Evolutionary conservation across 495 filamentous ascomycete species (phyloP).

Genomic region (Glonium stellatum): DNA sequence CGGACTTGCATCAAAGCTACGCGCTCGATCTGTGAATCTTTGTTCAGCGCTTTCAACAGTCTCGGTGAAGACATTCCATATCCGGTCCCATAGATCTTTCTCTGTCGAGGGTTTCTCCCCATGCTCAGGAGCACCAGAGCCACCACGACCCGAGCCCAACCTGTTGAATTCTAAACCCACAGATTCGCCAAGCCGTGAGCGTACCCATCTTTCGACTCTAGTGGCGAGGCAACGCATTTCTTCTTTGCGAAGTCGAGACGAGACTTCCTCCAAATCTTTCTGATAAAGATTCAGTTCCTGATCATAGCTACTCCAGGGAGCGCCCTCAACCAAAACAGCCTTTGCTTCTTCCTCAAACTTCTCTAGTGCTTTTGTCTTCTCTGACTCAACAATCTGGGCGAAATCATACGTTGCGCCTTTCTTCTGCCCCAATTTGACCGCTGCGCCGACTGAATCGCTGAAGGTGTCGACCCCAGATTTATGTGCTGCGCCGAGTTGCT

Average conservation of each 20-base stretch:
- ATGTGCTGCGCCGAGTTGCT: slow-evolving; percentile 78
- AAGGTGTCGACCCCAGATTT: slow-evolving; percentile 84
- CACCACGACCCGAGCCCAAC: slow-evolving; percentile 76
- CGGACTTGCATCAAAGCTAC: slow-evolving; percentile 84
- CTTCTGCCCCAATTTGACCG: slow-evolving; percentile 89
- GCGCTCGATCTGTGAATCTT: slow-evolving; percentile 77
- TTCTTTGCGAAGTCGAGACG: slow-evolving; percentile 71
- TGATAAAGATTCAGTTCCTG: slow-evolving; percentile 54
- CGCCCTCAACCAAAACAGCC: slow-evolving; percentile 63
- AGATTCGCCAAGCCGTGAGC: slow-evolving; percentile 75
- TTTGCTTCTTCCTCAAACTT: slow-evolving; percentile 72
- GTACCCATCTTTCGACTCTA: slow-evolving; percentile 87
- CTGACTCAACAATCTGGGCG: slow-evolving; percentile 79
- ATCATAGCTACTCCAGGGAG: slow-evolving; percentile 71
- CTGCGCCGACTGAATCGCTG: slow-evolving; percentile 70
- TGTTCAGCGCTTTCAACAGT: slow-evolving; percentile 81
- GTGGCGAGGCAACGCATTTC: slow-evolving; percentile 91
- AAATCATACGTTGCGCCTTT: slow-evolving; percentile 86
- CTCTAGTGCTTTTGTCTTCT: slow-evolving; percentile 67
- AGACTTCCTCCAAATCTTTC: slow-evolving; percentile 85
- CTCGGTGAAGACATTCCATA: slow-evolving; percentile 79
- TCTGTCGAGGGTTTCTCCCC: slow-evolving; percentile 66
- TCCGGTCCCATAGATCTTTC: slow-evolving; percentile 89
- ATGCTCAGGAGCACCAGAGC: slow-evolving; percentile 67
- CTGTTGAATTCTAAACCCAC: slow-evolving; percentile 92